phyloP scores from a whole-genome alignment of 345 rosid genomes.

The Eucalyptus urophylla region DNA sequence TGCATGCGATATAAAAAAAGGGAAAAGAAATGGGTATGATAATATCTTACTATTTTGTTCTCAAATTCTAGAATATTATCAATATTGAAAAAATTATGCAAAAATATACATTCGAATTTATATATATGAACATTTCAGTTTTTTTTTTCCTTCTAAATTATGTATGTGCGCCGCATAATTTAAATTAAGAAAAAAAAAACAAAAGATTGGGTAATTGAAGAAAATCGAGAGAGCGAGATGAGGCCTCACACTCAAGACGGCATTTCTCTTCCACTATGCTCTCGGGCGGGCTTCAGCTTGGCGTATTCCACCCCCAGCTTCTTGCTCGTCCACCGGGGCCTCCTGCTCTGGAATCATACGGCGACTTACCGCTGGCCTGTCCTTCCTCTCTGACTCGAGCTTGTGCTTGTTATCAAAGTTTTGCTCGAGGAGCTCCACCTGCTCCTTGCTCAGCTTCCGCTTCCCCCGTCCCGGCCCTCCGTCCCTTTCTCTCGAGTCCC shows the following conservation, averaged over 20 bases:
- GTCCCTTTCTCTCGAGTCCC: too few relatives aligned
- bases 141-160: too few relatives aligned
- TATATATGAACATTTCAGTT: too few relatives aligned
- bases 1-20: not conserved
- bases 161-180: not conserved
- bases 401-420: rapidly evolving
- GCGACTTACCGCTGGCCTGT: too few relatives aligned
- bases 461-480: too few relatives aligned
- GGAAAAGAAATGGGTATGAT: not conserved
- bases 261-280: slow-evolving; percentile 29
- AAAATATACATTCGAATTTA: too few relatives aligned
- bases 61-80: not conserved
- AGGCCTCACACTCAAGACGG: slow-evolving; percentile 57
- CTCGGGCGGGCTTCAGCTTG: slow-evolving; percentile 31
- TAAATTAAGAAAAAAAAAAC: not conserved
- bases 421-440: rapidly evolving
- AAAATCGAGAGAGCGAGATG: not conserved
- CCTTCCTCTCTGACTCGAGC: too few relatives aligned
- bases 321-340: slow-evolving; percentile 36
- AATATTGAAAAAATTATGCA: not conserved
- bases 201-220: not conserved
- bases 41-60: too few relatives aligned
- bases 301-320: slow-evolving; percentile 65
- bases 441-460: rapidly evolving
- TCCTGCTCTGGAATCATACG: too few relatives aligned